Percentiles rank a stretch among this genome's conserved stretches.
These are phyloP conservation scores for Pichia pseudocactophila DNA, from an alignment of 805 yeast species.

Conservation along the genomic window DNA sequence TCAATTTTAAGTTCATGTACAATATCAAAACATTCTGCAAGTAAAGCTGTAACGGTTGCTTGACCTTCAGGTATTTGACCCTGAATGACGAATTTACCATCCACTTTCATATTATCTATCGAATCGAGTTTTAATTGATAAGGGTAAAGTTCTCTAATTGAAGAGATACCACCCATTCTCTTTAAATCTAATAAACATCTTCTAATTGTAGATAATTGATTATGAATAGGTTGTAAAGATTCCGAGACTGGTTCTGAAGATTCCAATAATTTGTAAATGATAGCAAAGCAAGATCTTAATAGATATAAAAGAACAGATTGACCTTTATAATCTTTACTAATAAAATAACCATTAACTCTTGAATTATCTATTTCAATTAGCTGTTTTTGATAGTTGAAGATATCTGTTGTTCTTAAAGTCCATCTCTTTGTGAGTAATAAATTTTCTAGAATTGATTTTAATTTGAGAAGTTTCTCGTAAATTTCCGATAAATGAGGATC, in stretches of 20 bases:
- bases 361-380: slow-evolving; percentile 66
- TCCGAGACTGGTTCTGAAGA: slow-evolving; percentile 94
- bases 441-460: slow-evolving; percentile 71
- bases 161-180: slow-evolving; percentile 85
- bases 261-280: slow-evolving; percentile 80
- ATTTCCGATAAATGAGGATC: slow-evolving; percentile 48
- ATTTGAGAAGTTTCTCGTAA: slow-evolving; percentile 52
- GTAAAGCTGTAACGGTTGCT: slow-evolving; percentile 82
- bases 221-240: slow-evolving; percentile 85
- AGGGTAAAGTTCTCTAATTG: slow-evolving; percentile 86
- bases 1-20: slow-evolving; percentile 85
- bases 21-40: slow-evolving; percentile 92
- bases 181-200: slow-evolving; percentile 84
- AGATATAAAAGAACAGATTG: slow-evolving; percentile 63
- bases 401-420: slow-evolving; percentile 95
- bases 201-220: slow-evolving; percentile 86
- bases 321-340: slow-evolving; percentile 36
- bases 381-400: slow-evolving; percentile 71
- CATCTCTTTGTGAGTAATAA: slow-evolving; percentile 88
- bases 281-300: slow-evolving; percentile 83
- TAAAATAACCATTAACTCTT: slow-evolving; percentile 54
- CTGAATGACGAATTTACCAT: slow-evolving; percentile 86
- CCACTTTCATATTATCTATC: slow-evolving; percentile 75
- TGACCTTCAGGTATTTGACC: slow-evolving; percentile 96
- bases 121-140: slow-evolving; percentile 91